phyloP scores from a whole-genome alignment of 495 filamentous ascomycete species.

The Aspergillus sclerotiicarbonarius region DNA sequence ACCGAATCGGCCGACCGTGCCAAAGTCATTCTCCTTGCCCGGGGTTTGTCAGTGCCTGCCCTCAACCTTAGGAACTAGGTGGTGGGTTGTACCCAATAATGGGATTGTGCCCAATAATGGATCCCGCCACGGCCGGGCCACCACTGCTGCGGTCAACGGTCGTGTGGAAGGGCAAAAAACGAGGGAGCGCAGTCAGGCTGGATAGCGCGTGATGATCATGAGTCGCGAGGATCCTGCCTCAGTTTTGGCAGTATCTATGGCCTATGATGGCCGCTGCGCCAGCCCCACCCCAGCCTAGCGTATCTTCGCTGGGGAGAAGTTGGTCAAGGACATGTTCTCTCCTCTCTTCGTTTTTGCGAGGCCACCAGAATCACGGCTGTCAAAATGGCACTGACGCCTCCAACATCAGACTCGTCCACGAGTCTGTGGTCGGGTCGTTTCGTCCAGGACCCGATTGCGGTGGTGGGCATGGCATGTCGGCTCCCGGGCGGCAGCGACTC shows the following conservation, averaged over 20 bases:
- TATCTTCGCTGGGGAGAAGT: neutral
- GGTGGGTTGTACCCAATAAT: too few relatives aligned
- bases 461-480: slow-evolving; percentile 12
- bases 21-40: too few relatives aligned
- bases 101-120: too few relatives aligned
- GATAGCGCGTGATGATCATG: neutral
- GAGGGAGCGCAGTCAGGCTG: neutral
- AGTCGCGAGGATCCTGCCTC: neutral
- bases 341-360: too few relatives aligned
- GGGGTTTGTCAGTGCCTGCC: too few relatives aligned
- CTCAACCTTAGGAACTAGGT: too few relatives aligned
- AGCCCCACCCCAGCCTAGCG: neutral
- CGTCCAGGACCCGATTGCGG: slow-evolving; percentile 14
- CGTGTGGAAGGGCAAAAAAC: too few relatives aligned
- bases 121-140: too few relatives aligned
- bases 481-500: slow-evolving; percentile 11
- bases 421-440: slow-evolving; percentile 1
- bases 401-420: slow-evolving; percentile 5
- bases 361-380: slow-evolving; percentile 13
- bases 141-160: too few relatives aligned
- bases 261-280: neutral
- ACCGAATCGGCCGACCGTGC: too few relatives aligned
- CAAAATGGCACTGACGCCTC: slow-evolving; percentile 11
- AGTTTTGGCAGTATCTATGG: neutral
- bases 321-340: too few relatives aligned